Conservation (phyloP, 352 stramenopile species). For the Pythium aphanidermatum region DNA sequence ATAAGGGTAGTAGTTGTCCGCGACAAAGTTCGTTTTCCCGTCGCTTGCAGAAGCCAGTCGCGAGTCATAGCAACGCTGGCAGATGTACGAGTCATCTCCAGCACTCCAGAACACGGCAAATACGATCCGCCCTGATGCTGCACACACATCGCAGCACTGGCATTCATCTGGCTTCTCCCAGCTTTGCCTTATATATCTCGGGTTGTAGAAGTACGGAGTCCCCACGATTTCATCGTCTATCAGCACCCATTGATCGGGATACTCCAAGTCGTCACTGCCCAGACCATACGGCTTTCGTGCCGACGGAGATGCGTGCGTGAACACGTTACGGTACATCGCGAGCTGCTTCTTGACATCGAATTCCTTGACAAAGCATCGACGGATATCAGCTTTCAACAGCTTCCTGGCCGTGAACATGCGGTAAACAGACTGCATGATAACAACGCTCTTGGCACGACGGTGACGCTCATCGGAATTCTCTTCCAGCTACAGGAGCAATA, state of each 20-base stretch:
- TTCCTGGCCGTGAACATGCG: constrained; percentile 49
- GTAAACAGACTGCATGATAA: constrained; percentile 50
- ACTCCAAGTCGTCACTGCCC: constrained; percentile 41
- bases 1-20: constrained; percentile 32
- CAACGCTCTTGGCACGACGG: constrained; percentile 31
- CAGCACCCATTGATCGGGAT: constrained; percentile 51
- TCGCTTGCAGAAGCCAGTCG: not conserved
- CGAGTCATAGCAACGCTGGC: constrained; percentile 32
- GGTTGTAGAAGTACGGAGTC: constrained; percentile 69
- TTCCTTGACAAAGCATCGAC: constrained; percentile 46
- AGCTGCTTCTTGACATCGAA: constrained; percentile 33
- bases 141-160: constrained; percentile 32
- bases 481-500: constrained; percentile 25
- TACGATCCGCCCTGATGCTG: not conserved
- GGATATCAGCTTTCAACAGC: constrained; percentile 41
- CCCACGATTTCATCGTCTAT: constrained; percentile 38
- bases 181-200: constrained; percentile 38
- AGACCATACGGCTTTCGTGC: constrained; percentile 48
- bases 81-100: constrained; percentile 38
- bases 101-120: constrained; percentile 56
- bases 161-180: constrained; percentile 56
- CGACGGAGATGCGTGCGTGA: constrained; percentile 24
- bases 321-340: constrained; percentile 50
- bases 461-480: constrained; percentile 31
- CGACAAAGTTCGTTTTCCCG: not conserved